These are phyloP conservation scores for Claviceps sp. DNA, from an alignment of 2,329 filamentous ascomycete species.

Conservation along the genomic window DNA sequence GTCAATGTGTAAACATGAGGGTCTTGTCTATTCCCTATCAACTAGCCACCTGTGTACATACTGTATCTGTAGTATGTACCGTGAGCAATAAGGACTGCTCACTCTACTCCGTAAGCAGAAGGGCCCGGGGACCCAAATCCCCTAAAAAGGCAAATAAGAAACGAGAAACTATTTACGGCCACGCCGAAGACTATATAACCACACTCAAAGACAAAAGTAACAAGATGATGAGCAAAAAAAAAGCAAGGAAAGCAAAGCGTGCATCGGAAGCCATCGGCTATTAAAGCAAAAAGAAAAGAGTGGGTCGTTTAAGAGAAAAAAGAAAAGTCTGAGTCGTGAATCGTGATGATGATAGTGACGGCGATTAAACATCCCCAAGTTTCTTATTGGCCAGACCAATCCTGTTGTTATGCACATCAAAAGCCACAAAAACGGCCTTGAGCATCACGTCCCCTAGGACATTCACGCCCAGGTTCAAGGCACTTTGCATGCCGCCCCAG, in stretches of 20 bases:
- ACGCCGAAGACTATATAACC: too few species aligned
- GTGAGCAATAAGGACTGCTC: too few species aligned
- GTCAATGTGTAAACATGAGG: too few species aligned
- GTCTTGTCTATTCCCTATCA: too few species aligned
- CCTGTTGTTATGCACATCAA: constrained; percentile 36
- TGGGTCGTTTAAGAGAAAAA: background rate
- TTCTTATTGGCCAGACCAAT: constrained; percentile 33
- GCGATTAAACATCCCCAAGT: constrained; percentile 13
- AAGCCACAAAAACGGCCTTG: constrained; percentile 64
- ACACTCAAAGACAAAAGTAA: too few species aligned
- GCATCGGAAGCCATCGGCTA: too few species aligned
- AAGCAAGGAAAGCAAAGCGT: background rate
- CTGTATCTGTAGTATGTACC: too few species aligned
- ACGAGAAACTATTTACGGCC: too few species aligned
- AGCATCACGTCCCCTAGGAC: constrained; percentile 72
- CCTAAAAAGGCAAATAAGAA: background rate
- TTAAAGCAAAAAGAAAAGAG: background rate
- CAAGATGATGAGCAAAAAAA: background rate
- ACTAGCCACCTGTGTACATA: too few species aligned
- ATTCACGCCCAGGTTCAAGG: constrained; percentile 31
- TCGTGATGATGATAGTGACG: background rate
- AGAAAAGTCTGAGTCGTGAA: background rate
- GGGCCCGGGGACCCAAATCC: background rate
- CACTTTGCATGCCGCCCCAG: constrained; percentile 63
- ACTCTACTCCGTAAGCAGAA: too few species aligned